Percentiles rank a stretch among this genome's conserved stretches.
Conservation (phyloP, 345 rosid species). For the Citrus medica region DNA sequence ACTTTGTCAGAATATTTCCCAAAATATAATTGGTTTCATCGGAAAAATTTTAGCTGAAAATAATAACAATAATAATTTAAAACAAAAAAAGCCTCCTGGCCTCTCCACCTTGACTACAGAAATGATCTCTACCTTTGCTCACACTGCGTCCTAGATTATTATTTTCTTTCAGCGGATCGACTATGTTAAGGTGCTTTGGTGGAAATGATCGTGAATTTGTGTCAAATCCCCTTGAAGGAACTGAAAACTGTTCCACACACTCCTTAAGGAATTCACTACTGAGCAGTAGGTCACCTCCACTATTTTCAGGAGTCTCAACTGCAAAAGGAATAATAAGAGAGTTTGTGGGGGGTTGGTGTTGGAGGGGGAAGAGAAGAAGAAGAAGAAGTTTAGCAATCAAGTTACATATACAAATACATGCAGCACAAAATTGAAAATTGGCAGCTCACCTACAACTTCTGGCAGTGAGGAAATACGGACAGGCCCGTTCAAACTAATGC, state of each 20-base stretch:
- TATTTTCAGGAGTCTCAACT: constrained; percentile 57
- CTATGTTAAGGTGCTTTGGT: constrained; percentile 74
- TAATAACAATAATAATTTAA: not conserved
- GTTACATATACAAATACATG: not conserved
- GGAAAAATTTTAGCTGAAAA: not conserved
- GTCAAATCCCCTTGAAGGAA: constrained; percentile 62
- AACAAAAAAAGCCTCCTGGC: not conserved
- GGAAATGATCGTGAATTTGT: constrained; percentile 51
- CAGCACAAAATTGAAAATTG: not conserved
- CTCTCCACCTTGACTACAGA: not conserved
- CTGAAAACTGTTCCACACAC: constrained; percentile 52
- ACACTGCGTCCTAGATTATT: constrained; percentile 98
- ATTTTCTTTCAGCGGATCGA: constrained; percentile 77
- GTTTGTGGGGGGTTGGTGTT: not conserved
- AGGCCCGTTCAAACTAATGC: constrained; percentile 81
- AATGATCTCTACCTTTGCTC: constrained; percentile 61
- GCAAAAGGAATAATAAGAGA: constrained; percentile 17
- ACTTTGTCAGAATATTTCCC: not conserved
- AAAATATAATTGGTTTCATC: not conserved
- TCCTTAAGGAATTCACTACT: constrained; percentile 60
- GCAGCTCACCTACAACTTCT: constrained; percentile 59
- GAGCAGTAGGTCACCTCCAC: constrained; percentile 58
- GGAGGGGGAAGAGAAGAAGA: not conserved
- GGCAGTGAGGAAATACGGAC: constrained; percentile 61
- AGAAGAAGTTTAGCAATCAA: not conserved